phyloP scores from a whole-genome alignment of 192 early-diverging fungal species.

The Backusella macrospora region DNA sequence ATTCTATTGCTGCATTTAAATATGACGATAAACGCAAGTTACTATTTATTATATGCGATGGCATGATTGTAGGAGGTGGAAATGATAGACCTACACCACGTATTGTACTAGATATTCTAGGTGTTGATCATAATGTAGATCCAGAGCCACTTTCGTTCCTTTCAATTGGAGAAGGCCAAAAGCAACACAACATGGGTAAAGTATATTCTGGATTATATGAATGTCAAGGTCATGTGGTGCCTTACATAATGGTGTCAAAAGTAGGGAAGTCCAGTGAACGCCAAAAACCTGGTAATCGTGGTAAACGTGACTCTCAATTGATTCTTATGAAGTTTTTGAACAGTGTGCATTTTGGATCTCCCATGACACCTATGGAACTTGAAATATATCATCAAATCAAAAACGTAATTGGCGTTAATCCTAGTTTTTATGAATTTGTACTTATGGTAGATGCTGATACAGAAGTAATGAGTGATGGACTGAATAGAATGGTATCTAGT shows the following conservation, averaged over 20 bases:
- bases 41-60: conserved; percentile 76
- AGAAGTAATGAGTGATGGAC: conserved; percentile 77
- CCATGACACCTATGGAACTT: conserved; percentile 77
- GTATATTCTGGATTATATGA: conserved; percentile 82
- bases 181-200: conserved; percentile 78
- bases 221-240: conserved; percentile 72
- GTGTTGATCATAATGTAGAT: conserved; percentile 44
- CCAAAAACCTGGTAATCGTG: conserved; percentile 76
- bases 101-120: conserved; percentile 80
- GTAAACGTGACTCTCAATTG: conserved; percentile 89
- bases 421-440: conserved; percentile 77
- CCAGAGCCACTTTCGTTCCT: conserved; percentile 71
- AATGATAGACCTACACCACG: conserved; percentile 83
- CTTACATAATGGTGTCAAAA: conserved; percentile 79
- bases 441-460: conserved; percentile 82
- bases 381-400: conserved; percentile 86
- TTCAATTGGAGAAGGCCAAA: conserved; percentile 73
- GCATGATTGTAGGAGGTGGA: conserved; percentile 78
- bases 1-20: conserved; percentile 67
- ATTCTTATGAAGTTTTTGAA: conserved; percentile 80
- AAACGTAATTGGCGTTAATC: conserved; percentile 82
- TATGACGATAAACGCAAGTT: conserved; percentile 86
- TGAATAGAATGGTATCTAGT: conserved; percentile 84
- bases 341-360: conserved; percentile 74
- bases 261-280: conserved; percentile 71